Conservation (phyloP, 2,329 filamentous ascomycete species). For the Lachnellula willkommii region DNA sequence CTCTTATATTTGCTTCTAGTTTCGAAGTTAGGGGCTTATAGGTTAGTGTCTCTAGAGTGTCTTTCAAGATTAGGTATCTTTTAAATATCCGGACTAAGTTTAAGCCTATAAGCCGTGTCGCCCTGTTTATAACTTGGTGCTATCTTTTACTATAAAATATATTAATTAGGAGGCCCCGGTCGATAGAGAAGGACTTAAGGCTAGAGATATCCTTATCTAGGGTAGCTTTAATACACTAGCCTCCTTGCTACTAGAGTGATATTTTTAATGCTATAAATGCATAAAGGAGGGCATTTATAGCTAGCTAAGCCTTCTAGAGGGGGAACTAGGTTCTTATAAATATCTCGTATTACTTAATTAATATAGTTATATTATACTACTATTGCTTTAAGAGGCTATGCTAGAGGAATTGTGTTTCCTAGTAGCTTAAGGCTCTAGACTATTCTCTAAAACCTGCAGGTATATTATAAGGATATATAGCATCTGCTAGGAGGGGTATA, state of each 20-base stretch:
- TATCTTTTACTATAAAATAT: neutral
- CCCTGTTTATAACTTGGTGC: neutral
- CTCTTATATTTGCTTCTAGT: neutral
- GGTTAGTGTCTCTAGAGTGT: neutral
- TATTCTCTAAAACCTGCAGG: neutral
- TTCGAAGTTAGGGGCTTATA: neutral
- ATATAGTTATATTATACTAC: neutral
- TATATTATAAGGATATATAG: neutral
- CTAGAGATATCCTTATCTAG: no score
- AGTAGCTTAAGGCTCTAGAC: neutral
- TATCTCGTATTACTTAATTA: no score
- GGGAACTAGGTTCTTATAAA: no score
- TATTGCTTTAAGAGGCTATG: neutral
- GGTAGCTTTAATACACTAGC: no score
- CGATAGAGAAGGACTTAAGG: no score
- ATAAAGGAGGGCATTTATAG: no score
- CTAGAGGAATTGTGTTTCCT: neutral
- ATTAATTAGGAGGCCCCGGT: no score
- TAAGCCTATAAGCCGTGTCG: neutral
- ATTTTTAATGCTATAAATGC: no score
- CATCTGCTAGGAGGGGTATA: neutral
- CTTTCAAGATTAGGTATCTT: neutral
- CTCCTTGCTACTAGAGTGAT: no score
- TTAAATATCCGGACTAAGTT: neutral
- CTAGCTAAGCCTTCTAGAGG: no score